Percentiles rank a stretch among this genome's conserved stretches.
Evolutionary conservation across 2,329 filamentous ascomycete genomes (phyloP).

Genomic region (Colletotrichum tabaci): DNA sequence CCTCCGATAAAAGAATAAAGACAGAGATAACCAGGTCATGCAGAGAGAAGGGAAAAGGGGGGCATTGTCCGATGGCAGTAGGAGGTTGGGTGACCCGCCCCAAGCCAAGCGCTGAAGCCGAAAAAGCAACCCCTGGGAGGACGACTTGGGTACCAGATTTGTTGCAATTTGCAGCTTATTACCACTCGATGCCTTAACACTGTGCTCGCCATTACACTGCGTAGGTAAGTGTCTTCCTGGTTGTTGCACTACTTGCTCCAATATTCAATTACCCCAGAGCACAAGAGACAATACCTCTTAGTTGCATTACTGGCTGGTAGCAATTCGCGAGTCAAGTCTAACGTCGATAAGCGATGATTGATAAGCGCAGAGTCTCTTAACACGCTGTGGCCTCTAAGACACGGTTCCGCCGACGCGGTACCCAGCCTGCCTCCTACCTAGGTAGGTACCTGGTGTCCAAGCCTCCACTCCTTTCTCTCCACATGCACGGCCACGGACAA

Average conservation of each 20-base stretch:
- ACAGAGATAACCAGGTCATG: neutral
- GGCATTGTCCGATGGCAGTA: neutral
- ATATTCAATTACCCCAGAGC: too few species aligned
- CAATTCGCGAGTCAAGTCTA: too few species aligned
- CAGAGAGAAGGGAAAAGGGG: neutral
- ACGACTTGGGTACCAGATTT: constrained; percentile 1
- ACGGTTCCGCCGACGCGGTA: constrained; percentile 10
- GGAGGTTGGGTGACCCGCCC: neutral
- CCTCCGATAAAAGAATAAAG: neutral
- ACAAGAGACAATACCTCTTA: neutral
- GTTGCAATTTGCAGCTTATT: neutral
- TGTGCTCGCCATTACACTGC: neutral
- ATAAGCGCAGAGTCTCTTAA: constrained; percentile 25
- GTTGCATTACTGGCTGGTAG: neutral
- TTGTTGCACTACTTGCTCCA: too few species aligned
- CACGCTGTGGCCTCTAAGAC: constrained; percentile 6
- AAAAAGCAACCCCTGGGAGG: neutral
- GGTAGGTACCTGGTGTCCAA: neutral
- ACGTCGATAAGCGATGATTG: constrained; percentile 17
- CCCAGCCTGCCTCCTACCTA: neutral
- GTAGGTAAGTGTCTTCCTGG: too few species aligned
- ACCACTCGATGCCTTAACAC: neutral
- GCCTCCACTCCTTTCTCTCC: neutral
- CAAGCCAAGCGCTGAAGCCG: neutral
- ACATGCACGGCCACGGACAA: constrained; percentile 8